Evolutionary conservation across 768 basidiomycete species (phyloP), one percentile per base, ranked within the genome.

Genomic region (Tricholoma bakamatsutake): DNA sequence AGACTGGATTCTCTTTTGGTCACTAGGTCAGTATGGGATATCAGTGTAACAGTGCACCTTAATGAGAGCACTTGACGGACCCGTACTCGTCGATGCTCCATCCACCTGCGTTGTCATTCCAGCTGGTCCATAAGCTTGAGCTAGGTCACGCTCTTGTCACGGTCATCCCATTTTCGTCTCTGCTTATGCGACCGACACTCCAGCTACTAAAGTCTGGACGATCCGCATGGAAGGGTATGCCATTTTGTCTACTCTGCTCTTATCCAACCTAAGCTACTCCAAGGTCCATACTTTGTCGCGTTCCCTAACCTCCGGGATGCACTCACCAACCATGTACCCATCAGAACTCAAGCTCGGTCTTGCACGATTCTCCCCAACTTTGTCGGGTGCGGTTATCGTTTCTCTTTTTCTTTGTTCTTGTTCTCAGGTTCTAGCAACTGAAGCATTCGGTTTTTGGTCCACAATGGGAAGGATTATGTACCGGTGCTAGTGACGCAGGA

Each of bases 341-440:
- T 99, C 65, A 82, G 82, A 64, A 99, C 96, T 0, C 81, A 92
- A 57, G 92, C 92, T 1, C 76, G 96, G 57, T 76, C 89, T 10
- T 98, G 94, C 62, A 97, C 95, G 8, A 88, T 99, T 67, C 77
- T 99, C 2, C 96, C 96, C 0, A 94, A 92, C 62, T 98, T 96
- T 63, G 93, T 98, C 49, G 96, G 96, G 93, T 94, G 63, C 57
- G 88, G 1, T 69, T 51, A 7, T 15, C 37, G 7, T 40, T 0
- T 8, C n/a, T 39, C 5, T 17, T 17, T 30, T 10, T 31, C 0
- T 10, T 10, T 31, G 0, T 10, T 39, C 21, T 43, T 10, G 24
- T 27, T 42, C 17, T 27, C 11, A 27, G 12, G 15, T 4, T 31
- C 6, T 6, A 27, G 24, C 27, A 11, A 45, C 27, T 37, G 3